Percentiles rank a stretch among this genome's conserved stretches.
Conservation (phyloP, 2,329 filamentous ascomycete species). For the Cephalotrichum gorgonifer region DNA sequence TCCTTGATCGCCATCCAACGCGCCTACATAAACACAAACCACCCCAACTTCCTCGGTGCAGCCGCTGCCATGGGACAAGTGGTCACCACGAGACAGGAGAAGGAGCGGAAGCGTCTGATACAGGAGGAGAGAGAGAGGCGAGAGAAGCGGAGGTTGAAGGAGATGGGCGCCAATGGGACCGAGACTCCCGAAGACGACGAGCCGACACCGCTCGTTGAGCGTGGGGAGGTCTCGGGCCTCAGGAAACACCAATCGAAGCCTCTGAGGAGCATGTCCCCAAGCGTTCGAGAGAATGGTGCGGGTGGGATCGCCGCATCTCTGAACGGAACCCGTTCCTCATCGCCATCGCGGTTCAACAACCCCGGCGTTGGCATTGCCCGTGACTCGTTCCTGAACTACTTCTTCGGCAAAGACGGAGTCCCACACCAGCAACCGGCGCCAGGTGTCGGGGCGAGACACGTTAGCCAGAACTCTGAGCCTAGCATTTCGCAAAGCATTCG, state of each 20-base stretch:
- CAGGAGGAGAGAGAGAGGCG: constrained; percentile 80
- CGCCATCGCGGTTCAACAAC: constrained; percentile 51
- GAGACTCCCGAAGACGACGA: constrained; percentile 27
- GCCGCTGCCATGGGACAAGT: constrained; percentile 97
- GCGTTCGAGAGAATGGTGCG: constrained; percentile 57
- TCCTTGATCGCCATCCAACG: constrained; percentile 95
- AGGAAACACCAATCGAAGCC: not conserved
- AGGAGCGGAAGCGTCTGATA: constrained; percentile 70
- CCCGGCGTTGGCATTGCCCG: constrained; percentile 53
- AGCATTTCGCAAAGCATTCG: constrained; percentile 78
- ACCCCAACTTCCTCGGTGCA: constrained; percentile 95
- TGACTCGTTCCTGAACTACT: constrained; percentile 96
- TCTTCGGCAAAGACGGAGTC: constrained; percentile 89
- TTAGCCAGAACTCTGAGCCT: constrained; percentile 69
- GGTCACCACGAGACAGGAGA: constrained; percentile 87
- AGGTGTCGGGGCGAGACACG: constrained; percentile 42
- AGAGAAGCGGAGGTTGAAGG: constrained; percentile 73
- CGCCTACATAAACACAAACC: constrained; percentile 98
- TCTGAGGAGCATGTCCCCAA: constrained; percentile 70
- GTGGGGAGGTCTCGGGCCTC: constrained; percentile 3
- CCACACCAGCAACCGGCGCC: constrained; percentile 13
- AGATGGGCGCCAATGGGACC: constrained; percentile 68
- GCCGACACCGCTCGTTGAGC: constrained; percentile 13
- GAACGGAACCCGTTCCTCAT: constrained; percentile 53
- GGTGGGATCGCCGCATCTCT: constrained; percentile 52